Percentiles rank a stretch among this genome's conserved stretches.
Evolutionary conservation across 352 stramenopile genomes (phyloP).

Genomic region (Globisporangium viniferum): DNA sequence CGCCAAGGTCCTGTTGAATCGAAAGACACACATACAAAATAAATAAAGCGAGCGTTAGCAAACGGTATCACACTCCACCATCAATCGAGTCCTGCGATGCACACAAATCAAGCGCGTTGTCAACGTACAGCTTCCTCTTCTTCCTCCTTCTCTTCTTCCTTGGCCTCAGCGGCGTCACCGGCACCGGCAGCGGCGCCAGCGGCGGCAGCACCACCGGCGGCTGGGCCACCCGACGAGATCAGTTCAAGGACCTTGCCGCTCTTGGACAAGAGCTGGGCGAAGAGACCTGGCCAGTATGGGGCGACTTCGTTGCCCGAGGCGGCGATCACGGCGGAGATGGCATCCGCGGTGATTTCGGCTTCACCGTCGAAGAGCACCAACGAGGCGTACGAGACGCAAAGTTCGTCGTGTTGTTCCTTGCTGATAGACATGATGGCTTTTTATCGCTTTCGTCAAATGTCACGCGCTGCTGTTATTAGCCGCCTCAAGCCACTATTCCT

Average conservation of each 20-base stretch:
- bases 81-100: neutral
- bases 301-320: constrained; percentile 85
- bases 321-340: constrained; percentile 57
- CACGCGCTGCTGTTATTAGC: constrained; percentile 17
- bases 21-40: neutral
- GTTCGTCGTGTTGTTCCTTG: constrained; percentile 87
- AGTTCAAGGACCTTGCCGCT: constrained; percentile 76
- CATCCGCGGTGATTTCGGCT: constrained; percentile 77
- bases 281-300: constrained; percentile 81
- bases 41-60: constrained; percentile 18
- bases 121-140: constrained; percentile 64
- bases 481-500: constrained; percentile 4
- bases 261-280: constrained; percentile 68
- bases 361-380: constrained; percentile 85
- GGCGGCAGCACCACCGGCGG: constrained; percentile 31
- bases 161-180: constrained; percentile 28
- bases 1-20: constrained; percentile 43
- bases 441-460: constrained; percentile 51
- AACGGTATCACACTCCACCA: neutral
- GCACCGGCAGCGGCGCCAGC: constrained; percentile 35
- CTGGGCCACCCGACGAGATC: constrained; percentile 67
- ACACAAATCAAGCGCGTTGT: neutral
- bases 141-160: constrained; percentile 54
- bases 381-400: constrained; percentile 80
- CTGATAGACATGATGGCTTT: constrained; percentile 71